Evolutionary conservation across 2,329 filamentous ascomycete species (phyloP), one percentile per base, ranked within the genome.

Genomic region (Cladosporium sp.): DNA sequence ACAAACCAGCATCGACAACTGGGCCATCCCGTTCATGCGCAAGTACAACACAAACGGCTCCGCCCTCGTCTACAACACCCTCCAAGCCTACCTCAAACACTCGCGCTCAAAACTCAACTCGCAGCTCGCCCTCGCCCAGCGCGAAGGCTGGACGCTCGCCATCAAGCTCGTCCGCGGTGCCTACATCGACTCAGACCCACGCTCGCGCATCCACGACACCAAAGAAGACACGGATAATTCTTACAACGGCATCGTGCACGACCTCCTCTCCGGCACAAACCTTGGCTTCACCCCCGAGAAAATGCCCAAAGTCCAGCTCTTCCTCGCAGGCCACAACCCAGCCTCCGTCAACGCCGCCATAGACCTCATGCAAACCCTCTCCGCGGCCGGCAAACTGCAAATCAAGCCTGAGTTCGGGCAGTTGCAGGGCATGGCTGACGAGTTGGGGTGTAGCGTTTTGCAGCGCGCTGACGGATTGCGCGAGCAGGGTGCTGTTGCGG

Each of bases 381-480:
- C 77, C 30, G 70, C 71, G 43, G 73, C 72, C 3, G 74, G 77
- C 34, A 67, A 82, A 66, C 48, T 77, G 2, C 80, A 80, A 5
- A 81, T 85, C 1, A 79, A 82, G 2, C 77, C 86, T 7, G 77
- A 79, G 0, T 93, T 92, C 76, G 91, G 91, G 2, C 93, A 97
- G 79, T 85, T 97, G 1, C 91, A 94, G 81, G 93, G 94, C 46
- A 98, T 98, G 94, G 94, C 94, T 1, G 94, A 98, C 71, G 93
- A 97, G 76, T 88, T 98, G 59, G 92, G 89, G 64, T 84, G 85
- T 69, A 78, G 79, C 4, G 75, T 87, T 0, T 75, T 88, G 18
- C 78, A 85, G 65, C 63, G 66, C 13, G 68, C 78, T 71, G 71
- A 73, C 70, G 76, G 75, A 28, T 71, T 72, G 0, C 73, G 76